phyloP scores from a whole-genome alignment of 2,329 filamentous ascomycete species.

The Pyrenophora seminiperda region DNA sequence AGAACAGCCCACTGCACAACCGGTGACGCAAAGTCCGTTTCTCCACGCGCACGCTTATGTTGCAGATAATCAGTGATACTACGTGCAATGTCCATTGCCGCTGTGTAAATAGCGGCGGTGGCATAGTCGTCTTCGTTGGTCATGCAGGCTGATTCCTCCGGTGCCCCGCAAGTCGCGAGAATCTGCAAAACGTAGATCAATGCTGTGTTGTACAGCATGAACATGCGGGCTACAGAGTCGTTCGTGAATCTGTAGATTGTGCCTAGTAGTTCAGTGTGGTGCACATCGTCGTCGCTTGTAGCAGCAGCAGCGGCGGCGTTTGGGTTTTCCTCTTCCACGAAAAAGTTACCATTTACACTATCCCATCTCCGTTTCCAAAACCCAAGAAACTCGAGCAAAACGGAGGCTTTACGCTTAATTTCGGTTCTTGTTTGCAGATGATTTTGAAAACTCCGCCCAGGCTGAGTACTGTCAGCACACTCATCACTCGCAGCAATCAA shows the following conservation, averaged over 20 bases:
- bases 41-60: slow-evolving; percentile 9
- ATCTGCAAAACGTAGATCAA: slow-evolving; percentile 33
- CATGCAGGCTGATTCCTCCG: too few relatives aligned
- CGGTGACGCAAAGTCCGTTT: slow-evolving; percentile 15
- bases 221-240: slow-evolving; percentile 17
- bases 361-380: slow-evolving; percentile 21
- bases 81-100: slow-evolving; percentile 28
- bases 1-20: slow-evolving; percentile 30
- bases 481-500: slow-evolving; percentile 23
- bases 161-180: slow-evolving; percentile 18
- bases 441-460: neutral
- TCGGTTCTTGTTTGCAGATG: neutral
- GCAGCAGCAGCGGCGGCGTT: neutral
- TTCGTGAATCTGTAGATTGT: slow-evolving; percentile 13
- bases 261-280: neutral
- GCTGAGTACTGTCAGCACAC: neutral
- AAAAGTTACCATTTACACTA: slow-evolving; percentile 6
- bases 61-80: slow-evolving; percentile 27
- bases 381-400: slow-evolving; percentile 3
- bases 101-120: slow-evolving; percentile 11
- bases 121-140: neutral
- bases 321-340: neutral
- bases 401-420: neutral
- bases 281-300: neutral
- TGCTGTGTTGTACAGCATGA: slow-evolving; percentile 39